Base-by-base conservation (phyloP, 2,329 filamentous ascomycete genomes). In the Myriosclerotinia curreyana region DNA sequence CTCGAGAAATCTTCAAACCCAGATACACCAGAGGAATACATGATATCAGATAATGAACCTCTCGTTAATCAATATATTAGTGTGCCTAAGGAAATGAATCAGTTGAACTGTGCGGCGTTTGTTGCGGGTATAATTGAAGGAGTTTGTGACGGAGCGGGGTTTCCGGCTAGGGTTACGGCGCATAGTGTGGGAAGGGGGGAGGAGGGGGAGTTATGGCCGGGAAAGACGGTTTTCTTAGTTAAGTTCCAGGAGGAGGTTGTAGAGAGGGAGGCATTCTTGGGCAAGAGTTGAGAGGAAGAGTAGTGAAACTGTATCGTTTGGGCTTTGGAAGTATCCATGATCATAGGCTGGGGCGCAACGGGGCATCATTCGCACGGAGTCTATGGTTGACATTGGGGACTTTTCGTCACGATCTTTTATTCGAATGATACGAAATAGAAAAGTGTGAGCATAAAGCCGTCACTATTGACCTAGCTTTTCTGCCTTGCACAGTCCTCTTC, bases 1-100 rank as follows among this genome's bases (percentile, higher is more conserved):
- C 86, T 99, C 65, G 95, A 99, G 79, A 93, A 95, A 78, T 91
- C 87, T 65, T 87, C 87, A 62, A 88, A 91, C 72, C 88, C 90
- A 11, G 85, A 88, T 61, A 94, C 92, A 60, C 88, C 91, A 11
- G 92, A 95, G 71, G 94, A 98, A 80, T 99, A 98, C 81, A 98
- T 99, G 94, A 95, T 99, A 72, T 91, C 93, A 72, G 95, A 99
- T 79, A 98, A 99, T 78, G 95, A 98, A 76, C 95, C 95, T 28
- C 82, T 98, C 59, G 94, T 98, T 48, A 98, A 97, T 77, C 88
- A 89, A 67, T 98, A 95, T 79, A 90, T 99, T 74, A 92, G 87
- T 72, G 89, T 98, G 61, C 95, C 95, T 20, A 89, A 89, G 73
- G 95, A 99, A 78, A 96, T 99, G 91, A 92, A 85, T 77, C 91